Percentiles rank a stretch among this genome's conserved stretches.
Evolutionary conservation across 257 asterid species (phyloP).

Genomic region (Nicotiana knightiana): DNA sequence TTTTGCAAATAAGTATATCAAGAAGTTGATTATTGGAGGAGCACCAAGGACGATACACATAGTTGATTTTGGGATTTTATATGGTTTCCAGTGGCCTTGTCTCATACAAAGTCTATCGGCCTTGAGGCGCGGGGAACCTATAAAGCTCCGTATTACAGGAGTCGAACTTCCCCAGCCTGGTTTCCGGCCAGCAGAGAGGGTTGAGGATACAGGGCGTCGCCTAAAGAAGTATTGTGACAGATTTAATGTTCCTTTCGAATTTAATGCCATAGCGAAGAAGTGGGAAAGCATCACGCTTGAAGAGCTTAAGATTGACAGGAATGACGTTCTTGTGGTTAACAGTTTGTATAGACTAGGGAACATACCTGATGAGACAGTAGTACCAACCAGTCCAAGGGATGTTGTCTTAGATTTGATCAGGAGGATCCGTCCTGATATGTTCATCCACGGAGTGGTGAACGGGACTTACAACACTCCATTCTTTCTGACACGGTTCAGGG

Average conservation of each 20-base stretch:
- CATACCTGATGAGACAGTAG: slow-evolving; percentile 37
- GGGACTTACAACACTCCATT: slow-evolving; percentile 37
- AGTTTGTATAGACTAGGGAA: slow-evolving; percentile 32
- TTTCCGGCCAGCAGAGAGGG: slow-evolving; percentile 35
- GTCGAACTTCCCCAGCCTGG: slow-evolving; percentile 42
- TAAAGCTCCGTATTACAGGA: slow-evolving; percentile 33
- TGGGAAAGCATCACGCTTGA: slow-evolving; percentile 34
- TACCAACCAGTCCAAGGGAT: slow-evolving; percentile 32
- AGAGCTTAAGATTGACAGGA: slow-evolving; percentile 21
- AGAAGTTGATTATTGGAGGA: slow-evolving; percentile 15
- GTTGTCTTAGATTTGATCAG: slow-evolving; percentile 28
- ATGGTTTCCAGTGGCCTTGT: slow-evolving; percentile 43
- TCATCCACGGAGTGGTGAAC: slow-evolving; percentile 25
- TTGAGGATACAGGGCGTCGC: slow-evolving; percentile 34
- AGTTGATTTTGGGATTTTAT: slow-evolving; percentile 34
- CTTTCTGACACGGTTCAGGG: slow-evolving; percentile 31
- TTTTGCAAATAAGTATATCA: slow-evolving; percentile 23
- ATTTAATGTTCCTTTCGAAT: slow-evolving; percentile 31
- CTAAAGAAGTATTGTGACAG: slow-evolving; percentile 24
- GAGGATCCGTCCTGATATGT: slow-evolving; percentile 26
- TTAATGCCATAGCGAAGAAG: slow-evolving; percentile 27
- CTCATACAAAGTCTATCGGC: slow-evolving; percentile 31
- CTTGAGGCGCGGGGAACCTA: slow-evolving; percentile 28
- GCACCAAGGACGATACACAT: slow-evolving; percentile 28
- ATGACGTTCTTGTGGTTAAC: slow-evolving; percentile 31